Evolutionary conservation across 139 green algal species (phyloP), one percentile per base, ranked within the genome.

Genomic region (Edaphochlamys debaryana): DNA sequence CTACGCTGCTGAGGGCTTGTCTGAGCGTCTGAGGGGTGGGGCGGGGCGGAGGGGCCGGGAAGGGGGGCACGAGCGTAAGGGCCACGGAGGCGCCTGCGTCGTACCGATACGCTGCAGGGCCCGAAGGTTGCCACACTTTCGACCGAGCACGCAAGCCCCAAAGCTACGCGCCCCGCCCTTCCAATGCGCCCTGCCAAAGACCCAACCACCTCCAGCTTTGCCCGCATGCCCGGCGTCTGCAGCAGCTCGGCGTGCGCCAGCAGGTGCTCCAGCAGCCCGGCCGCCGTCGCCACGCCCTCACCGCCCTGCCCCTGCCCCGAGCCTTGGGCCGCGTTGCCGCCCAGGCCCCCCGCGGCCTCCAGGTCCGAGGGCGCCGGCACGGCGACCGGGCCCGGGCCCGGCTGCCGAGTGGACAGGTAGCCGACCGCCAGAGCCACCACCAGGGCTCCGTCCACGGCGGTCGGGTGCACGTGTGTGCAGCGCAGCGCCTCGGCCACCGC

Each of bases 391-490:
- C n/a, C n/a, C n/a, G n/a, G n/a, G n/a, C n/a, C n/a, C n/a, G n/a
- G n/a, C n/a, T n/a, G n/a, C n/a, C 36, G 30, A 11, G 63, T 52
- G 9, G 62, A 32, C 32, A 73, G 63, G 62, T 74, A 82, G 32
- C 63, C 42, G 3, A 82, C 41, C 3, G 76, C 76, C 62, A 67
- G 52, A 0, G 67, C 83, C n/a, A 85, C 62, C 8, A 79, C 60
- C 6, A 87, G 38, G 9, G 89, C 86, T 1, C 89, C 89, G 30
- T 88, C 86, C 13, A 91, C 38, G 7, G 79, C 89, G 7, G 67
- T 22, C 2, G 89, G 89, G 69, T 91, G 86, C 25, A 85, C 77
- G 40, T 92, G 89, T 29, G 86, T 92, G 66, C 70, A 85, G 64
- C 82, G 67, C 40, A 92, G 73, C 2, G 86, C 86, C 20, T 66